Evolutionary conservation across 139 green algal species (phyloP).

Genomic region (Chlamydomonas sp.): DNA sequence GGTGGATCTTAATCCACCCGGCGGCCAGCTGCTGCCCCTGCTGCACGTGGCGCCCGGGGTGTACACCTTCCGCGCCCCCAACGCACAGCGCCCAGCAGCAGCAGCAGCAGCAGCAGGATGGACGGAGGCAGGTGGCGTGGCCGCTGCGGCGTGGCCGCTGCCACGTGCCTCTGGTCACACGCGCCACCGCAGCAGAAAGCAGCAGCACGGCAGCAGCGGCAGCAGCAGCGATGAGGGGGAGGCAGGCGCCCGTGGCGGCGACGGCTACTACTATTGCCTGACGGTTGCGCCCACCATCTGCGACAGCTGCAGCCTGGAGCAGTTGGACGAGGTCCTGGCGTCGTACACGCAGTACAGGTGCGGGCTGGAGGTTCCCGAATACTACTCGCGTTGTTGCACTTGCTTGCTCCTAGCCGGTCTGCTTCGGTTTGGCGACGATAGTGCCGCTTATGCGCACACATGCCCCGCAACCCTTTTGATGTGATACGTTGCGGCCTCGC

Average conservation of each 20-base stretch:
- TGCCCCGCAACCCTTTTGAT: too few relatives aligned
- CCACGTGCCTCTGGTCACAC: not conserved
- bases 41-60: constrained; percentile 14
- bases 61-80: constrained; percentile 27
- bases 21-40: not conserved
- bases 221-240: not conserved
- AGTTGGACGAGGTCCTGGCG: constrained; percentile 18
- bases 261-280: constrained; percentile 14
- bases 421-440: too few relatives aligned
- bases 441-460: too few relatives aligned
- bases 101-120: not conserved
- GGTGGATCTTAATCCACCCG: constrained; percentile 7
- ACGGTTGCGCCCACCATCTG: not conserved
- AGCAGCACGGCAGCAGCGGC: not conserved
- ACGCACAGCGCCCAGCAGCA: not conserved
- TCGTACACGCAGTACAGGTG: constrained; percentile 9
- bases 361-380: not conserved
- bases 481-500: too few relatives aligned
- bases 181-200: not conserved
- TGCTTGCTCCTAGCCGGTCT: too few relatives aligned
- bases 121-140: not conserved
- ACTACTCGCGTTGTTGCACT: too few relatives aligned
- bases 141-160: not conserved
- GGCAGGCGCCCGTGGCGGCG: not conserved
- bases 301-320: constrained; percentile 10